These are phyloP conservation scores for Diaporthe nobilis DNA, from an alignment of 2,329 filamentous ascomycete species.

Conservation along the genomic window DNA sequence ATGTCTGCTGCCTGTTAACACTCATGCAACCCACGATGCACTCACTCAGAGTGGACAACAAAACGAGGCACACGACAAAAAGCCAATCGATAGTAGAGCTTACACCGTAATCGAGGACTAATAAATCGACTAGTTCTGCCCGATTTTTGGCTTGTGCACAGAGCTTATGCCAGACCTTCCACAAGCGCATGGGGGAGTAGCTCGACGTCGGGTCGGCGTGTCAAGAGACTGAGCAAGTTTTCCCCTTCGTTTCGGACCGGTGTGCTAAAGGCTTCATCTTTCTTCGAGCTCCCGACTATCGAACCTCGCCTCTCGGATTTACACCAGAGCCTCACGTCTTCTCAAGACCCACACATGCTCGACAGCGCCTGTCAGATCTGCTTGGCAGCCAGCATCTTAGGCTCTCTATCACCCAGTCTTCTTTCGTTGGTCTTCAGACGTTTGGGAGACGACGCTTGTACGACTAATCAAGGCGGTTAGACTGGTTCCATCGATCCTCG, in stretches of 20 bases:
- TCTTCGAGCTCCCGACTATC: background rate
- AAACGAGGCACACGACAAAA: background rate
- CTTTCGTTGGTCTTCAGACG: background rate
- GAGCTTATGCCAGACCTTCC: background rate
- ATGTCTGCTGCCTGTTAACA: background rate
- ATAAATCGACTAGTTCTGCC: background rate
- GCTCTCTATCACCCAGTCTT: background rate
- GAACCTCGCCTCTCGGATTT: background rate
- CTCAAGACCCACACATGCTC: background rate
- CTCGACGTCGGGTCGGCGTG: constrained; percentile 4
- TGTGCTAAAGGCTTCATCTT: background rate
- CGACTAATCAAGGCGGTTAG: background rate
- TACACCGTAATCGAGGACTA: background rate
- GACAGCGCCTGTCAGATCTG: background rate
- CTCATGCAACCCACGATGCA: background rate
- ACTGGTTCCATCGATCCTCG: background rate
- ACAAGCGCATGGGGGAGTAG: background rate
- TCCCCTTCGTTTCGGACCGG: constrained; percentile 24
- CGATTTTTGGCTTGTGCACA: background rate
- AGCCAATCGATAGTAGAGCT: background rate
- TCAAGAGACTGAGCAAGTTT: constrained; percentile 29
- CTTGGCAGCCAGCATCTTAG: background rate
- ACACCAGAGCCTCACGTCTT: background rate
- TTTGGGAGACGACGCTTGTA: background rate
- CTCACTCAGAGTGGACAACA: background rate